These are phyloP conservation scores for Yarrowia phangngaensis DNA, from an alignment of 805 yeast genomes.

Conservation along the genomic window DNA sequence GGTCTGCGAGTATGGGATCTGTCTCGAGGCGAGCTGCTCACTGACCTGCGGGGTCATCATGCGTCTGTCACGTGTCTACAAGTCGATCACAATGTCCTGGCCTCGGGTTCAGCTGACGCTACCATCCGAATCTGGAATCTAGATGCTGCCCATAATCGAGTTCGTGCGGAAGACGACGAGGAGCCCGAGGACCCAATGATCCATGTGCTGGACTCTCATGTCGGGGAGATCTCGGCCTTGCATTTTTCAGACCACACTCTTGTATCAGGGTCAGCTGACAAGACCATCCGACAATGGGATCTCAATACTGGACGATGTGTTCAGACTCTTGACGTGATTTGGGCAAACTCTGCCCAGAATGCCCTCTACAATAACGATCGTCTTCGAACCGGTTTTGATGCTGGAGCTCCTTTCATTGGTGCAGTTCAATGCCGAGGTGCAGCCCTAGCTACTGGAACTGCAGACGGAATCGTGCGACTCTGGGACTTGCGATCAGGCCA, in stretches of 20 bases:
- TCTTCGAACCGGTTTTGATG: conserved; percentile 25
- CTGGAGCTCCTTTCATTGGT: conserved; percentile 46
- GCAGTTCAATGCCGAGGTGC: conserved; percentile 70
- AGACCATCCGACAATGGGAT: conserved; percentile 76
- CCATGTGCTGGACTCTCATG: conserved; percentile 57
- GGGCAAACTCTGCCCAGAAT: conserved; percentile 47
- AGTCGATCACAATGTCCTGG: conserved; percentile 49
- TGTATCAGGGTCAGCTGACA: conserved; percentile 67
- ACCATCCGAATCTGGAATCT: conserved; percentile 58
- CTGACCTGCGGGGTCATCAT: conserved; percentile 56
- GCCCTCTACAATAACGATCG: conserved; percentile 5
- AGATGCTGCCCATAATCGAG: conserved; percentile 28
- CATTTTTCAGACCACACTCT: conserved; percentile 52
- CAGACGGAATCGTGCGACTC: conserved; percentile 67
- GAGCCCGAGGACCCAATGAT: conserved; percentile 40
- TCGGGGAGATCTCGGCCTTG: conserved; percentile 62
- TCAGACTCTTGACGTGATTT: conserved; percentile 65
- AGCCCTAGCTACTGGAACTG: conserved; percentile 74
- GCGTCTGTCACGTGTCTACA: conserved; percentile 59
- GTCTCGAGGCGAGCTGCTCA: conserved; percentile 50
- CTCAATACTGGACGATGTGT: conserved; percentile 58
- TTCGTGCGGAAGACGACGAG: conserved; percentile 27
- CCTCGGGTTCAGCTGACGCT: conserved; percentile 62
- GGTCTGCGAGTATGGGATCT: conserved; percentile 82
- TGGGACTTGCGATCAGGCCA: conserved; percentile 76